Base-by-base conservation (phyloP, 163 green algal species). In the Scenedesmus sp. region DNA sequence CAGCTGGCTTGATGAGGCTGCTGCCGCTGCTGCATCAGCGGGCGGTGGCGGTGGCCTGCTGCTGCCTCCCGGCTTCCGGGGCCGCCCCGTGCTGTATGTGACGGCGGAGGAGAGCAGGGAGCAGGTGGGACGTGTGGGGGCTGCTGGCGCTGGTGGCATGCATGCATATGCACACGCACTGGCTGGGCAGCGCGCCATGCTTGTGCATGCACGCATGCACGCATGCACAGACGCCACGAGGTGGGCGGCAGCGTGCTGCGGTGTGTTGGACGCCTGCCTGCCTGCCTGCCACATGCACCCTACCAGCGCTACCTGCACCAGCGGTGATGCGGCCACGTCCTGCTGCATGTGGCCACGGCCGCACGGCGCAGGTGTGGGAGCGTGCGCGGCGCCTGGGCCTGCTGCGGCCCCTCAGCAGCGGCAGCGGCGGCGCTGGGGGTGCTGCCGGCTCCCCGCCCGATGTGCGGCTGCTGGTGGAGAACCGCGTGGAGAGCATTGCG, bases 71-170 rank as follows among this genome's bases (percentile, higher is more conserved):
- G 72, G 26, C 3, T 82, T 88, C 37, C 37, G 61, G 37, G n/a
- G 70, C 13, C 51, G 85, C 12, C 89, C 89, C 0, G 97, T 99
- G 68, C 91, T 99, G 79, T 99, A 99, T 91, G 94, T 98, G 0
- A 97, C 94, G 12, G 97, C 94, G 2, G 97, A 98, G 90, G 97
- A 99, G 92, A 98, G 93, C 42, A 86, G 92, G 20, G 94, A 98
- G 80, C 97, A 99, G 94, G 92, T 96, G 40, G 26, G 81, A n/a
- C n/a, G 81, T 22, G 24, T 46, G 20, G n/a, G 10, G 61, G 24
- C n/a, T 9, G 16, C 42, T 85, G 82, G 82, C 12, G 81, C 26
- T 59, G n/a, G n/a, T n/a, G n/a, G n/a, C n/a, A n/a, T n/a, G n/a
- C n/a, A n/a, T n/a, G 53, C 15, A 30, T 18, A 16, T 24, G 35